Evolutionary conservation across 169 alveolate genomes (phyloP).

Genomic region (Eimeria acervulina): DNA sequence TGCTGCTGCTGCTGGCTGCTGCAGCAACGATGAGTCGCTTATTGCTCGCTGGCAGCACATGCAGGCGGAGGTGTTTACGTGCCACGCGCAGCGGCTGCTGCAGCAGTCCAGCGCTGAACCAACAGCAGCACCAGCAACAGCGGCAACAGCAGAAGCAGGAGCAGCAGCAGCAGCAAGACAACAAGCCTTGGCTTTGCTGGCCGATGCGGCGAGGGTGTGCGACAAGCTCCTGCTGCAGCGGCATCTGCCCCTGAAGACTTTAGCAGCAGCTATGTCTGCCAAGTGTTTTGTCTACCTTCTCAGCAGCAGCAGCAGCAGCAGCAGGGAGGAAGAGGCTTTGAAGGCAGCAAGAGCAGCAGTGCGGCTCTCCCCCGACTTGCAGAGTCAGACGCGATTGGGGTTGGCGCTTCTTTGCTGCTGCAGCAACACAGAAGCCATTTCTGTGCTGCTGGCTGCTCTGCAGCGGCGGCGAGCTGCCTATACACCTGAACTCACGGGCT

Average conservation of each 20-base stretch:
- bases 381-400: constrained; percentile 50
- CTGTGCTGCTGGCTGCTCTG: constrained; percentile 65
- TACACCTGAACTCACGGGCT: constrained; percentile 60
- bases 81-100: constrained; percentile 71
- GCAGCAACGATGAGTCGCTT: constrained; percentile 53
- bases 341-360: constrained; percentile 65
- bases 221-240: constrained; percentile 63
- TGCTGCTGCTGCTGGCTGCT: constrained; percentile 5
- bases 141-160: not conserved
- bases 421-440: constrained; percentile 26
- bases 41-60: constrained; percentile 66
- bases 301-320: constrained; percentile 49
- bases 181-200: constrained; percentile 33
- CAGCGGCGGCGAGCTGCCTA: constrained; percentile 76
- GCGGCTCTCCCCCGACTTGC: constrained; percentile 25
- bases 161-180: not conserved
- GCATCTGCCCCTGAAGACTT: constrained; percentile 45
- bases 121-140: not conserved
- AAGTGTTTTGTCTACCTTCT: constrained; percentile 28
- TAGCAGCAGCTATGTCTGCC: constrained; percentile 10
- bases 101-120: constrained; percentile 4
- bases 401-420: constrained; percentile 64
- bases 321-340: constrained; percentile 45
- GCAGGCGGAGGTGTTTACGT: constrained; percentile 65
- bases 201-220: constrained; percentile 35